Evolutionary conservation across 2,329 filamentous ascomycete genomes (phyloP), one percentile per base, ranked within the genome.

Genomic region (Trichophyton rubrum): DNA sequence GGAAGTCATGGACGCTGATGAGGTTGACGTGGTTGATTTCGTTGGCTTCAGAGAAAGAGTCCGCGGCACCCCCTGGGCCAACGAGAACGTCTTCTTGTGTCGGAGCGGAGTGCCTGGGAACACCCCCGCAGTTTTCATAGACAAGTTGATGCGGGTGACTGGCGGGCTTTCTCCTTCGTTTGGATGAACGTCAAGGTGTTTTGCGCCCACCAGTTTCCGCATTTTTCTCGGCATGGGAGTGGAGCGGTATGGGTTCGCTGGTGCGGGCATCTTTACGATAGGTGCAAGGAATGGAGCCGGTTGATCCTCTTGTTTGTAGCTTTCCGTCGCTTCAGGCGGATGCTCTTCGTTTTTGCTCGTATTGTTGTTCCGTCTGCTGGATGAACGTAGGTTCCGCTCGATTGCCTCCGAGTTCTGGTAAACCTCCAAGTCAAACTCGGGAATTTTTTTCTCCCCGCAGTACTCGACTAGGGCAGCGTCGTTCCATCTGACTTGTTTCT

Each of bases 191-290:
- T 41, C 56, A n/a, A 41, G 35, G 15, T 58, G 56, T 58, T 61
- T 59, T 33, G 51, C 47, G 4, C 45, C 33, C n/a, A 62, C 62
- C 13, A 64, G 53, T 40, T 62, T 62, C 24, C 61, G 61, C 55
- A 65, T 62, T 51, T 62, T 64, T 59, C 59, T 55, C 22, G 61
- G 58, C 20, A 55, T 56, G 11, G 56, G 49, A 15, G 62, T 58
- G 17, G 63, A 70, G 65, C 62, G 68, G n/a, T 55, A 55, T 27
- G 49, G 49, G 64, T 59, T 68, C 63, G 66, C 66, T 63, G 63
- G 67, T 56, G 47, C 66, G 27, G 64, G 65, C 65, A 65, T 64
- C 65, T 65, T 64, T 60, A 51, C 65, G 35, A 38, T 38, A 13
- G 56, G 64, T 61, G 61, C 62, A 64, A 59, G 63, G 53, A 58